These are phyloP conservation scores for Batkoa obscura DNA, from an alignment of 371 early-diverging fungal genomes.

Conservation along the genomic window DNA sequence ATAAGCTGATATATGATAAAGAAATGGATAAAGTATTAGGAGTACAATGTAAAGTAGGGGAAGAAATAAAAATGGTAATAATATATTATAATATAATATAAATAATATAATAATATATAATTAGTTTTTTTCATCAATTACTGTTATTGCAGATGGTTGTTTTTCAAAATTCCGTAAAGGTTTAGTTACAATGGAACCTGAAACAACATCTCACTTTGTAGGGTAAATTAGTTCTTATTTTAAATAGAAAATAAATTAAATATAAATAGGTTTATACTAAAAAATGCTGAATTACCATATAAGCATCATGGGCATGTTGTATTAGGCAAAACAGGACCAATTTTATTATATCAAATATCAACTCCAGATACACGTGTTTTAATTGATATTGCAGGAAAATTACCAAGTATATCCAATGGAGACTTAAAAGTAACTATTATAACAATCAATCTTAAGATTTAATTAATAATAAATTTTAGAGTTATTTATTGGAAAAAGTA, in stretches of 20 bases:
- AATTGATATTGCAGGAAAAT: constrained; percentile 77
- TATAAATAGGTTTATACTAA: constrained; percentile 25
- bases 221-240: constrained; percentile 24
- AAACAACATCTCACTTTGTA: constrained; percentile 53
- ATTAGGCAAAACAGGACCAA: constrained; percentile 63
- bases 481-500: constrained; percentile 34
- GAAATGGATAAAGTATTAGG: constrained; percentile 26
- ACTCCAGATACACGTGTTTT: constrained; percentile 75
- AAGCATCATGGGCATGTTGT: constrained; percentile 81
- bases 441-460: constrained; percentile 6
- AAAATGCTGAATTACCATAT: constrained; percentile 51
- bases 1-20: constrained; percentile 24
- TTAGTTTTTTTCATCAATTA: constrained; percentile 38
- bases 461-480: constrained; percentile 10
- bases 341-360: constrained; percentile 87
- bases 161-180: constrained; percentile 85
- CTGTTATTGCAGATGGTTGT: constrained; percentile 77
- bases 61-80: background rate
- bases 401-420: constrained; percentile 46
- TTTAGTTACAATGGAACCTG: constrained; percentile 26
- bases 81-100: background rate
- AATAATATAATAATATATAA: background rate
- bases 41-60: constrained; percentile 13
- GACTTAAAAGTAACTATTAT: constrained; percentile 20
- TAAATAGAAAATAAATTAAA: background rate